Base-by-base conservation (phyloP, 2,329 filamentous ascomycete species). In the Colletotrichum noveboracense region DNA sequence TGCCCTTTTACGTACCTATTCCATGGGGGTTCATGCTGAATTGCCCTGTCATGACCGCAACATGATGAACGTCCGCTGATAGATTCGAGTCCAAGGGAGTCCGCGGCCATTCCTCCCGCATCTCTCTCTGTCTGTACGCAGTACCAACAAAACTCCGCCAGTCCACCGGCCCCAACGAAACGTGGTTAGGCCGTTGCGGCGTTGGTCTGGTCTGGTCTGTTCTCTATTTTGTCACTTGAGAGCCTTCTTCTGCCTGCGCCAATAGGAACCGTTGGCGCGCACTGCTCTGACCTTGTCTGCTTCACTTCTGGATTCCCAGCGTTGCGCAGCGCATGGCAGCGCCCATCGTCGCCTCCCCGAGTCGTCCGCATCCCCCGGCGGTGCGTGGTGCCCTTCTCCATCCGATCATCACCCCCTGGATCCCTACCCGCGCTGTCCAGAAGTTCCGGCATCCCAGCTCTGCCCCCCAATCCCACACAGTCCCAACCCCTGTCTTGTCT, bases 101-200 rank as follows among this genome's bases (percentile, higher is more conserved):
- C 18, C 43, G n/a, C 10, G 60, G 60, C 30, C 9, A 62, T 62
- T 62, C 60, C 55, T 26, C 26, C 55, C 55, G 26, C 26, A 12
- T 30, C 55, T 48, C n/a, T 48, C 10, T 48, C 43, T 28, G 10
- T 64, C 60, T 64, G 18, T 34, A n/a, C n/a, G n/a, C n/a, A n/a
- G n/a, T n/a, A 58, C 24, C 24, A 58, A 58, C 55, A 58, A 16
- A 58, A 58, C 55, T 58, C 55, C 26, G 55, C 55, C 26, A 36
- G n/a, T 52, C 30, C 61, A 64, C n/a, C 61, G 24, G 16, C 61
- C 61, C 61, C 65, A 67, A 34, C 48, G 43, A 67, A 36, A 56
- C 62, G 62, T 75, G 69, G 56, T 75, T 67, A 75, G 72, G 69
- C 72, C 62, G 72, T 67, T 75, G 32, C 72, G 62, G 34, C 36